Base-by-base conservation (phyloP, 2,329 filamentous ascomycete species). In the Grosmannia clavigera region DNA sequence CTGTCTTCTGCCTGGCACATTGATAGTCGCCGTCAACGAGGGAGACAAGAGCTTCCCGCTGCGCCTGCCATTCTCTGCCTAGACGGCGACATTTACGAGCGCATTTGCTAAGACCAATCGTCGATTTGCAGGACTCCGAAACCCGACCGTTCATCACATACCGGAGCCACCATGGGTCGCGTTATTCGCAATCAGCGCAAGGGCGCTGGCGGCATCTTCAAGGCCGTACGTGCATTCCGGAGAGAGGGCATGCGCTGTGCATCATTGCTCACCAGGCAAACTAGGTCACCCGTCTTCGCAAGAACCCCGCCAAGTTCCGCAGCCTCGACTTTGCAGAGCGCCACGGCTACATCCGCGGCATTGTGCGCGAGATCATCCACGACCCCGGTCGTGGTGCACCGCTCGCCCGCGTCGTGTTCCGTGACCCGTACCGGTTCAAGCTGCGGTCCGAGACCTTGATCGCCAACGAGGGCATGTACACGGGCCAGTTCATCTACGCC, bases 391-490 rank as follows among this genome's bases (percentile, higher is more conserved):
- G 94, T 81, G 94, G 94, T 81, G 91, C 95, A 78, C 94, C 94
- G 71, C 90, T 99, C 74, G 94, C 94, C 76, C 90, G 90, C 80
- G 92, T 99, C 74, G 81, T 85, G 71, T 99, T 99, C 90, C 92
- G 94, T 72, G 89, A 95, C 80, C 91, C 94, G 72, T 99, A 99
- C 88, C 85, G 86, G 79, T 97, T 90, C 88, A 96, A 95, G 87
- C 87, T 92, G 76, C 81, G 91, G 77, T 92, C 88, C 78, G 92
- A 99, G 87, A 99, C 94, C 70, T 96, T 99, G 87, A 99, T 99
- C 75, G 94, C 94, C 80, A 99, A 97, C 82, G 94, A 97, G 84
- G 94, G 94, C 82, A 96, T 97, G 92, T 99, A 97, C 90, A 96
- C 94, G 69, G 94, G 94, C 76, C 94, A 99, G 81, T 99, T 99